These are phyloP conservation scores for Haplographium delicatum DNA, from an alignment of 495 filamentous ascomycete species.

Conservation along the genomic window DNA sequence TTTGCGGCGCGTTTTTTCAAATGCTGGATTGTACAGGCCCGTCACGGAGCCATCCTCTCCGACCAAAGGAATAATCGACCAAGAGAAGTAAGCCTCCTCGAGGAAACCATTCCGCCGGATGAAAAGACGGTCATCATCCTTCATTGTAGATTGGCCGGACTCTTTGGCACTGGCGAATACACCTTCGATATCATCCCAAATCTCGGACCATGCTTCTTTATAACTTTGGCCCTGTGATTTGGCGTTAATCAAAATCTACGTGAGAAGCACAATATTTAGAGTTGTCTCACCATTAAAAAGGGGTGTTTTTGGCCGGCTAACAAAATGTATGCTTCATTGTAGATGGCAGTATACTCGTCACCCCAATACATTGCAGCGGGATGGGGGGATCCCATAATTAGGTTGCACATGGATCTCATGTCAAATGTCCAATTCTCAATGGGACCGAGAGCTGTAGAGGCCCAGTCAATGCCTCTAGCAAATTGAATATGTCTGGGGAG, in stretches of 20 bases:
- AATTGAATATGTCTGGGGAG: constrained; percentile 61
- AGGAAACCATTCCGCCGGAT: constrained; percentile 53
- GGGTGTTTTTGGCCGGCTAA: constrained; percentile 69
- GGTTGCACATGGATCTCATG: constrained; percentile 56
- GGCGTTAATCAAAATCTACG: neutral
- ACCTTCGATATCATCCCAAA: constrained; percentile 58
- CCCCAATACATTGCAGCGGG: constrained; percentile 73
- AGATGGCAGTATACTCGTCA: constrained; percentile 57
- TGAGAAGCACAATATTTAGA: neutral
- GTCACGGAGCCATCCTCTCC: constrained; percentile 54
- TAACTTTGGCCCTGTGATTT: constrained; percentile 46
- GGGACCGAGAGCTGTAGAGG: constrained; percentile 56
- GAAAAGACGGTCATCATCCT: constrained; percentile 66
- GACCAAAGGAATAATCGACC: constrained; percentile 63
- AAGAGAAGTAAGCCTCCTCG: constrained; percentile 67
- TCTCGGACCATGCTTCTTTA: constrained; percentile 57
- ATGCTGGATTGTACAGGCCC: constrained; percentile 65
- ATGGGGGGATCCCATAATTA: constrained; percentile 69
- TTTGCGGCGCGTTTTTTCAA: constrained; percentile 62
- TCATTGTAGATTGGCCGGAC: constrained; percentile 66
- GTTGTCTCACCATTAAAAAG: constrained; percentile 44
- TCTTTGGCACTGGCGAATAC: constrained; percentile 52
- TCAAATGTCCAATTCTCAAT: constrained; percentile 60
- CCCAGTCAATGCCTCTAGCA: constrained; percentile 61
- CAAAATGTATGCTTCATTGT: constrained; percentile 67